phyloP scores from a whole-genome alignment of 202 grass and related monocot genomes.

The Zoysia matrella region DNA sequence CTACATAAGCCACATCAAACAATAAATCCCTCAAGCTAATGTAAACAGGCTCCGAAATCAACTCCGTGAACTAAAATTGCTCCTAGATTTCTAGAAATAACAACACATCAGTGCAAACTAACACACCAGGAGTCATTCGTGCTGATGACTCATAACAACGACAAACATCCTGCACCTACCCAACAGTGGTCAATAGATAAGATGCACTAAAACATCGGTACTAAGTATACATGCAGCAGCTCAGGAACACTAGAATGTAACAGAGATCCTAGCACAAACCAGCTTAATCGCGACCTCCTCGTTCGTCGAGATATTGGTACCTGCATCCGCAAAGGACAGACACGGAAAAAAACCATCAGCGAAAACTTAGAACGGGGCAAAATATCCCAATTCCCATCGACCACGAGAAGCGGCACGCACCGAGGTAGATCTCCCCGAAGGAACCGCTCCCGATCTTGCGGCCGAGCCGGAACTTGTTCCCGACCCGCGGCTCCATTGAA shows the following conservation, averaged over 20 bases:
- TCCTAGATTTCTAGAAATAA: neutral
- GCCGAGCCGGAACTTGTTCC: slow-evolving; percentile 89
- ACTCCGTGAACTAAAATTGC: neutral
- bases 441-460: slow-evolving; percentile 97
- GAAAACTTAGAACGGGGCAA: slow-evolving; percentile 9
- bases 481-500: slow-evolving; percentile 86
- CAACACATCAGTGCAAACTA: neutral
- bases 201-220: neutral
- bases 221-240: neutral
- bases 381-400: neutral
- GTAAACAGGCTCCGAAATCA: slow-evolving; percentile 8
- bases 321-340: slow-evolving; percentile 41
- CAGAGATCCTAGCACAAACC: slow-evolving; percentile 59
- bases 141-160: neutral
- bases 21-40: neutral
- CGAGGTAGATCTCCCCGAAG: slow-evolving; percentile 42
- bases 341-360: slow-evolving; percentile 33
- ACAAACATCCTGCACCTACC: slow-evolving; percentile 1
- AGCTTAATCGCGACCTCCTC: slow-evolving; percentile 63
- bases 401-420: slow-evolving; percentile 21
- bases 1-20: neutral
- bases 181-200: slow-evolving; percentile 1
- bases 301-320: slow-evolving; percentile 77
- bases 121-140: neutral
- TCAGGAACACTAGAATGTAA: slow-evolving; percentile 6